Percentiles rank a stretch among this genome's conserved stretches.
phyloP scores from a whole-genome alignment of 768 basidiomycete species.

The Tephrocybe sp. region DNA sequence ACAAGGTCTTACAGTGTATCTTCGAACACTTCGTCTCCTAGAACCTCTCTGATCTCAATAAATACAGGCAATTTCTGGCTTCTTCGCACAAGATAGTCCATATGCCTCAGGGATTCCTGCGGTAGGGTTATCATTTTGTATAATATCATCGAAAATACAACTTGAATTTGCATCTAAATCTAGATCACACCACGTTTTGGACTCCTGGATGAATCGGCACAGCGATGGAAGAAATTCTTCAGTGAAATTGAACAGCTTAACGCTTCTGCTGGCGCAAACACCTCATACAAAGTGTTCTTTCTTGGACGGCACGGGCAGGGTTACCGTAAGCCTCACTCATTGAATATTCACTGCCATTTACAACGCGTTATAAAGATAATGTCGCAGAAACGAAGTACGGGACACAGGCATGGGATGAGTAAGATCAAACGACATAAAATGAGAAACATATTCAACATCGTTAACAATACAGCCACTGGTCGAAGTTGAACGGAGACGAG shows the following conservation, averaged over 20 bases:
- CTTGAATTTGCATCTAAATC: neutral
- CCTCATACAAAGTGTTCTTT: constrained; percentile 63
- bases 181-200: constrained; percentile 64
- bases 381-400: constrained; percentile 62
- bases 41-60: neutral
- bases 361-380: constrained; percentile 51
- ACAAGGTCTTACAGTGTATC: neutral
- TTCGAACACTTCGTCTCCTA: neutral
- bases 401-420: constrained; percentile 63
- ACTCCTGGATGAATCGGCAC: constrained; percentile 48
- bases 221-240: constrained; percentile 52
- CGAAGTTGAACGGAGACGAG: constrained; percentile 62
- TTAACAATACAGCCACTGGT: constrained; percentile 49
- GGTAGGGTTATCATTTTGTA: neutral
- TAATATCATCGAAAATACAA: neutral
- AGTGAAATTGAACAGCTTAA: constrained; percentile 46
- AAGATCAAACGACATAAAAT: constrained; percentile 17
- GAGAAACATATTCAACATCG: no score
- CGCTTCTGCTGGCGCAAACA: constrained; percentile 29
- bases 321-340: constrained; percentile 49
- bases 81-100: constrained; percentile 11
- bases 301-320: constrained; percentile 75
- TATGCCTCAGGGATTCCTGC: constrained; percentile 1
- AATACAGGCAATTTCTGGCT: constrained; percentile 6
- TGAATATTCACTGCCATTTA: neutral